Conservation (phyloP, 1,139 yeast species). For the Taphrina wiesneri region DNA sequence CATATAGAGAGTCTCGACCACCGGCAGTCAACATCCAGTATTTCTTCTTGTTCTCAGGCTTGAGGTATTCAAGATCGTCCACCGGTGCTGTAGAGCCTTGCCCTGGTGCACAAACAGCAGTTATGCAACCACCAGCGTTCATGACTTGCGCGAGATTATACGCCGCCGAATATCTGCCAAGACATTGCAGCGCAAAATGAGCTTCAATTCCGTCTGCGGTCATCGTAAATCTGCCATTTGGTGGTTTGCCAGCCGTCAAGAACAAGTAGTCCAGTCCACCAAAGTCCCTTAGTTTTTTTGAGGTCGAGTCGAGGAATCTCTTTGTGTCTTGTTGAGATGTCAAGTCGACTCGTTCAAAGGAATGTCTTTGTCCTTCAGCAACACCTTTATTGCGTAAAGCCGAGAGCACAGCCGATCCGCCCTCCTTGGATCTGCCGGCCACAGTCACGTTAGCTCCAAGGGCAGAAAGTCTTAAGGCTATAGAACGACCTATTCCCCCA, state of each 20-base stretch:
- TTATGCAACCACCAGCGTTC: slow-evolving; percentile 15
- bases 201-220: slow-evolving; percentile 26
- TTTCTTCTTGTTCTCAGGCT: slow-evolving; percentile 11
- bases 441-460: slow-evolving; percentile 27
- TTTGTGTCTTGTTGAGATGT: slow-evolving; percentile 20
- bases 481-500: slow-evolving; percentile 15
- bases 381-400: slow-evolving; percentile 11
- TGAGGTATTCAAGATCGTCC: slow-evolving; percentile 21
- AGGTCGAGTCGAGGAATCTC: slow-evolving; percentile 15
- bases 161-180: slow-evolving; percentile 28
- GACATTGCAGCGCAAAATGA: slow-evolving; percentile 29
- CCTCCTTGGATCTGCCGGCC: slow-evolving; percentile 21
- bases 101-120: slow-evolving; percentile 28
- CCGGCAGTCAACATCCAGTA: slow-evolving; percentile 14
- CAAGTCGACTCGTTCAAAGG: slow-evolving; percentile 30
- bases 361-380: not conserved
- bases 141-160: not conserved
- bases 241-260: slow-evolving; percentile 30
- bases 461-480: slow-evolving; percentile 11
- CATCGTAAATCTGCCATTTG: slow-evolving; percentile 7
- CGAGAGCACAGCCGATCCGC: slow-evolving; percentile 16
- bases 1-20: slow-evolving; percentile 28
- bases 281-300: not conserved
- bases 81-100: slow-evolving; percentile 12
- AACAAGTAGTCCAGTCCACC: slow-evolving; percentile 23